Evolutionary conservation across 202 grass and related monocot genomes (phyloP).

Genomic region (Dendrocalamus latiflorus): DNA sequence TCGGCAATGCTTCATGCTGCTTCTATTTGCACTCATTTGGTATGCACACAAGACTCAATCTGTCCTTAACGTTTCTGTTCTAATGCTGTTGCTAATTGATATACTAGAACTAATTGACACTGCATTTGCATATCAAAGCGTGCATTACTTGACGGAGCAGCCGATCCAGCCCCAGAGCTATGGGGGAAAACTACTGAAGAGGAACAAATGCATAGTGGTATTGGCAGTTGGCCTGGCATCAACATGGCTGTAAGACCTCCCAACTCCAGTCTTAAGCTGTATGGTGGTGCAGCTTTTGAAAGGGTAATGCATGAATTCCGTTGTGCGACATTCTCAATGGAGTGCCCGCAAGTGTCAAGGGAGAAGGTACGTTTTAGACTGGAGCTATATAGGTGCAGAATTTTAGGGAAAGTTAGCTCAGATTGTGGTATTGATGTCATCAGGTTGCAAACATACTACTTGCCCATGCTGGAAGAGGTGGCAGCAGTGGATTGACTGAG

Average conservation of each 20-base stretch:
- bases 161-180: constrained; percentile 86
- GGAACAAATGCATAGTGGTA: constrained; percentile 85
- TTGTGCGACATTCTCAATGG: constrained; percentile 87
- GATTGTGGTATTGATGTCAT: background rate
- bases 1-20: constrained; percentile 88
- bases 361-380: constrained; percentile 64
- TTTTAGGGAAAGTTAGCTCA: constrained; percentile 3
- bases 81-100: constrained; percentile 8
- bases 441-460: constrained; percentile 99
- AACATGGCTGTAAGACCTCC: constrained; percentile 56
- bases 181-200: constrained; percentile 92
- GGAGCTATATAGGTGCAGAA: background rate
- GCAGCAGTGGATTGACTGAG: constrained; percentile 71
- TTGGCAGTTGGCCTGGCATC: constrained; percentile 83
- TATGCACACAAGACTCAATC: constrained; percentile 25
- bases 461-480: constrained; percentile 89
- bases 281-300: constrained; percentile 95
- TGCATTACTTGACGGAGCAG: constrained; percentile 86
- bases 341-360: constrained; percentile 85
- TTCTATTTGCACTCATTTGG: constrained; percentile 88
- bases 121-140: constrained; percentile 34
- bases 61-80: background rate
- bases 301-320: constrained; percentile 91
- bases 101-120: constrained; percentile 7
- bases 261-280: constrained; percentile 80